These are phyloP conservation scores for Fragaria vesca DNA, from an alignment of 306 rosid genomes.

Conservation along the genomic window DNA sequence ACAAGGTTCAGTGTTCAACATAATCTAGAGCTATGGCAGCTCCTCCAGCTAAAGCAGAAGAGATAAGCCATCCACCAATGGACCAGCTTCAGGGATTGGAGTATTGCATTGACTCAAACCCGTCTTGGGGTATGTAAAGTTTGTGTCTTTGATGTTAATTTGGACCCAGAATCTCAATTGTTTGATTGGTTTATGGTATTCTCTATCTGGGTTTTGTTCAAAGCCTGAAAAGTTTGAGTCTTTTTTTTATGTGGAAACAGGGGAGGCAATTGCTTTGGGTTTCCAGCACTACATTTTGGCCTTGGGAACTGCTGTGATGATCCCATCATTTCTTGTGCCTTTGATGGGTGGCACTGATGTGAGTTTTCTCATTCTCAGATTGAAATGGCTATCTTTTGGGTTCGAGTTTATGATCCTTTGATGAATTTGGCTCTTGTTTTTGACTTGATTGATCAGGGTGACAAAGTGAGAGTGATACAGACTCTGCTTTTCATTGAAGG, in stretches of 20 bases:
- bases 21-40: constrained; percentile 53
- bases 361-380: constrained; percentile 33
- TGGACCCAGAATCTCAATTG: constrained; percentile 24
- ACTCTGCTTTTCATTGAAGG: constrained; percentile 93
- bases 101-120: constrained; percentile 94
- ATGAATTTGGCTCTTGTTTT: not conserved
- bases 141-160: not conserved
- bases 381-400: not conserved
- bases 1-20: constrained; percentile 9
- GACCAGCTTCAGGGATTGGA: constrained; percentile 99
- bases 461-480: constrained; percentile 96
- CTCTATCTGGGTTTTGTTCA: not conserved
- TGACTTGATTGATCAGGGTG: constrained; percentile 55
- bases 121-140: constrained; percentile 79
- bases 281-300: constrained; percentile 97
- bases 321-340: constrained; percentile 96
- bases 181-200: not conserved
- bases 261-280: constrained; percentile 83
- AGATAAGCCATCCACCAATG: constrained; percentile 84
- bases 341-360: constrained; percentile 95
- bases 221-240: not conserved
- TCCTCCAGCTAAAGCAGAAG: constrained; percentile 57
- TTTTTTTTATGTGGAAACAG: constrained; percentile 49
- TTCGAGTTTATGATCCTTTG: constrained; percentile 5
- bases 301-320: constrained; percentile 98